Conservation (phyloP, 768 basidiomycete genomes). For the Exidia glandulosa region DNA sequence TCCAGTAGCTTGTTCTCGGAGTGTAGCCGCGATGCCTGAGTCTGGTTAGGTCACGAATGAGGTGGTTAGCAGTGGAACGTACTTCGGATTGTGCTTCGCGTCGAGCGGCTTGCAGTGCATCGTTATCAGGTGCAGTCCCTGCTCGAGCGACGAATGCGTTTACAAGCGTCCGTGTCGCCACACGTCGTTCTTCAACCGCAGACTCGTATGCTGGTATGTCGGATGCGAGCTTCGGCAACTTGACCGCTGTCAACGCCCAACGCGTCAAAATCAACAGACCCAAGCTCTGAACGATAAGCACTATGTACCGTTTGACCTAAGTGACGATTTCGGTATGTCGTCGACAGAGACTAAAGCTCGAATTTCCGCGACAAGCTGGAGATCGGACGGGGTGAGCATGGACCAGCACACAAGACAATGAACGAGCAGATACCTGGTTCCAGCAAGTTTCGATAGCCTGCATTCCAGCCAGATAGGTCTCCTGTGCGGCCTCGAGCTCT, state of each 20-base stretch:
- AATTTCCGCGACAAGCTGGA: constrained; percentile 56
- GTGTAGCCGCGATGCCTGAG: constrained; percentile 22
- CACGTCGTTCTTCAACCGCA: neutral
- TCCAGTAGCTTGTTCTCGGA: constrained; percentile 46
- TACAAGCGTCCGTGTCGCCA: neutral
- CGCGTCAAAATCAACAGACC: too few relatives aligned
- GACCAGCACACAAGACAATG: neutral
- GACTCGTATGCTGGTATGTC: neutral
- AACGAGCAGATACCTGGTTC: constrained; percentile 47
- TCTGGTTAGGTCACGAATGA: neutral
- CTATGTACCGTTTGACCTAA: constrained; percentile 23
- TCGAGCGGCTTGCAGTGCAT: neutral
- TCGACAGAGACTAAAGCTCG: constrained; percentile 37
- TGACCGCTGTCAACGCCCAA: too few relatives aligned
- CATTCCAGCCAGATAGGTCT: constrained; percentile 57
- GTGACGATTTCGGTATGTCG: constrained; percentile 20
- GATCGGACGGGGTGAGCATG: constrained; percentile 1
- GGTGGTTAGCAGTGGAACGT: constrained; percentile 31
- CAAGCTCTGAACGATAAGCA: constrained; percentile 7
- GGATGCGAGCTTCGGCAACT: neutral
- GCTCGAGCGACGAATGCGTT: neutral
- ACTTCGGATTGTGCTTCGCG: constrained; percentile 28
- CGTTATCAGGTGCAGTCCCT: neutral
- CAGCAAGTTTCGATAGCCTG: constrained; percentile 71
- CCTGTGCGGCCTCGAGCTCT: constrained; percentile 55